These are phyloP conservation scores for Peniophora sp. DNA, from an alignment of 1,284 basidiomycete genomes.

Conservation along the genomic window DNA sequence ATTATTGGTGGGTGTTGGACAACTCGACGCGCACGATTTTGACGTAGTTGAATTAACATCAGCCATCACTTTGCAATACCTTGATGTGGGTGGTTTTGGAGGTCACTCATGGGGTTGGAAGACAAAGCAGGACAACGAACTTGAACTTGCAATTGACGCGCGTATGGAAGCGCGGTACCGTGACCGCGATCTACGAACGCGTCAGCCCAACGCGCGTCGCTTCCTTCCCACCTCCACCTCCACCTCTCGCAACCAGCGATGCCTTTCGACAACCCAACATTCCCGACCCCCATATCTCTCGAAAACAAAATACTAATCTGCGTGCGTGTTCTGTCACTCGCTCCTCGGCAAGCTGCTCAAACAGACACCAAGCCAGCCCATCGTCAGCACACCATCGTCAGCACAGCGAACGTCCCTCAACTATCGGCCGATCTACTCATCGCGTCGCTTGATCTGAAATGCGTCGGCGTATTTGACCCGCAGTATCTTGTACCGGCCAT, in stretches of 20 bases:
- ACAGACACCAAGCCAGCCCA: slow-evolving; percentile 41
- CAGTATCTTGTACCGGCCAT: slow-evolving; percentile 60
- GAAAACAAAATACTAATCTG: slow-evolving; percentile 45
- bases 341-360: slow-evolving; percentile 7
- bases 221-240: not conserved
- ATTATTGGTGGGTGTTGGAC: too few relatives aligned
- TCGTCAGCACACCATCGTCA: too few relatives aligned
- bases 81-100: too few relatives aligned
- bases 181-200: not conserved
- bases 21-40: too few relatives aligned
- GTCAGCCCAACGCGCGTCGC: not conserved
- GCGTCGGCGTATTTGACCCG: slow-evolving; percentile 56
- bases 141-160: too few relatives aligned
- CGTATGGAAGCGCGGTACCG: slow-evolving; percentile 2
- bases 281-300: slow-evolving; percentile 23
- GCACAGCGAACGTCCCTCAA: slow-evolving; percentile 73
- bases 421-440: slow-evolving; percentile 70
- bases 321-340: slow-evolving; percentile 14
- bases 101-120: too few relatives aligned
- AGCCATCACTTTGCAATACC: too few relatives aligned
- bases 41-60: too few relatives aligned
- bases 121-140: too few relatives aligned
- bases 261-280: slow-evolving; percentile 18
- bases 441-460: slow-evolving; percentile 48
- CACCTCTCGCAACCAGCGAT: not conserved